Evolutionary conservation across 768 basidiomycete genomes (phyloP), one percentile per base, ranked within the genome.

Genomic region (Chlorophyllum brunneum): DNA sequence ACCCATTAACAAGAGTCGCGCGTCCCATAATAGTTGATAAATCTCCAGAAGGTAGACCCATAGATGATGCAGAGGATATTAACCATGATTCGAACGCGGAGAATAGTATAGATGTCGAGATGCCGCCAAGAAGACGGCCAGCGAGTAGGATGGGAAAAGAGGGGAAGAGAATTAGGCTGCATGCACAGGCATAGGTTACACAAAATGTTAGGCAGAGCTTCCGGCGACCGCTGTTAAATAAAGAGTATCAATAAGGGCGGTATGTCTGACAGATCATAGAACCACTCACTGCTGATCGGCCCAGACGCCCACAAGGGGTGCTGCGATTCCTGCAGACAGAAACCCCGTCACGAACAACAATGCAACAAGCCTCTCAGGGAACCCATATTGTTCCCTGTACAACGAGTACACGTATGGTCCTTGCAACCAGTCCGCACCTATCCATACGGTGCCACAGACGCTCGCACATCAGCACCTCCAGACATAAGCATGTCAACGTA

Each of bases 81-180:
- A 90, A 70, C 88, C 88, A 90, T 20, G 86, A 82, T 58, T 90
- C 87, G 58, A 89, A 88, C 5, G 78, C 82, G 10, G 84, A 85
- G 67, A 82, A 88, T 29, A 88, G 77, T 56, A 88, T 88, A 16
- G 86, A 83, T 0, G 87, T 88, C 1, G 87, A 85, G 34, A 86
- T 63, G 1, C 88, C 88, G 1, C 84, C 88, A 4, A 85, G 70
- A 13, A 87, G 62, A 24, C 88, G 80, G 1, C 84, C 88, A 2
- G 80, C 3, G 36, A 88, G 64, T 27, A 89, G 76, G 39, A 87
- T 51, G 7, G 85, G 83, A 22, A 87, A 67, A 50, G 61, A 74
- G 1, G 78, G 79, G 15, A 85, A 52, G 38, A 77, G 74, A 49
- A 86, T 82, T 63, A 79, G 81, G 13, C 73, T 54, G 57, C 86